Evolutionary conservation across 164 flowering plant genomes (phyloP).

Genomic region (Nelumbo lutea): DNA sequence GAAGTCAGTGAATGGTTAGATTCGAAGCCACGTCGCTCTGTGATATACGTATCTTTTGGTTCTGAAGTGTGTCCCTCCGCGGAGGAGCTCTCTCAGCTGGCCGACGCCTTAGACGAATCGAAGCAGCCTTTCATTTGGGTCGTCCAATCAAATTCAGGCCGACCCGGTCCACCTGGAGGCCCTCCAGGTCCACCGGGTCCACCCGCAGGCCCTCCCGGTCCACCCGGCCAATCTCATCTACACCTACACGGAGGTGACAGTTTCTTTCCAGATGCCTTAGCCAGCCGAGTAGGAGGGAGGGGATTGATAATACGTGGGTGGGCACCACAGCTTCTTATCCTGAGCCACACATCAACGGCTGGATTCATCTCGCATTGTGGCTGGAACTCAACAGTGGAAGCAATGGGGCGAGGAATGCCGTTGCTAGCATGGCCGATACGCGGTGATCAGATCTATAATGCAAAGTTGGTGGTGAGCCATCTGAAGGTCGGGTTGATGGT

Average conservation of each 20-base stretch:
- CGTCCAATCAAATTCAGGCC: slow-evolving; percentile 22
- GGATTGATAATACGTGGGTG: slow-evolving; percentile 61
- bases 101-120: slow-evolving; percentile 27
- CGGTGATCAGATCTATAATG: slow-evolving; percentile 52
- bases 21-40: slow-evolving; percentile 35
- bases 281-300: slow-evolving; percentile 25
- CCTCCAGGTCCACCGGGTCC: slow-evolving; percentile 1
- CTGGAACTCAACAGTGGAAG: slow-evolving; percentile 67
- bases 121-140: slow-evolving; percentile 51
- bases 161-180: slow-evolving; percentile 11
- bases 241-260: not conserved
- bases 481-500: slow-evolving; percentile 43
- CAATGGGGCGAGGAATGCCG: slow-evolving; percentile 56
- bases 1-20: slow-evolving; percentile 38
- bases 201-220: not conserved
- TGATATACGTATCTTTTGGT: slow-evolving; percentile 41
- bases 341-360: slow-evolving; percentile 60
- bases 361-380: slow-evolving; percentile 67
- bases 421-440: slow-evolving; percentile 66
- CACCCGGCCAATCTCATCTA: not conserved
- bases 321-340: slow-evolving; percentile 69
- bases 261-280: slow-evolving; percentile 36
- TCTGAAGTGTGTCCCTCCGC: slow-evolving; percentile 29
- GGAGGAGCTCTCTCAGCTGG: slow-evolving; percentile 27
- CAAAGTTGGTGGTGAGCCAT: slow-evolving; percentile 40